These are phyloP conservation scores for Trichoderma koningiopsis DNA, from an alignment of 2,329 filamentous ascomycete species.

Conservation along the genomic window DNA sequence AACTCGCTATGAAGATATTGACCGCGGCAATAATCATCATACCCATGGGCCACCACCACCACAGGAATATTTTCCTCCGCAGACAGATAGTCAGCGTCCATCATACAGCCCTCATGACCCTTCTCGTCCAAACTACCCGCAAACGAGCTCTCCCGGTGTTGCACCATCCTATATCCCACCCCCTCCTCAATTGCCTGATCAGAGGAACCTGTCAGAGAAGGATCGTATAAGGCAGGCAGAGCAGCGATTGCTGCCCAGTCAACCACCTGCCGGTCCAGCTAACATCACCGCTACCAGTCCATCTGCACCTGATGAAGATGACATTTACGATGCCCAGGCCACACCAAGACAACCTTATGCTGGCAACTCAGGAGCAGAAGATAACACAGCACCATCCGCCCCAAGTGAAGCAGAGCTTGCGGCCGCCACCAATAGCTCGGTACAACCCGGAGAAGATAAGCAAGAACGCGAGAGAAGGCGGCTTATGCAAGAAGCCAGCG, in stretches of 20 bases:
- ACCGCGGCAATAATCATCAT: not conserved
- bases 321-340: constrained; percentile 54
- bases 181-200: constrained; percentile 56
- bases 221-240: constrained; percentile 77
- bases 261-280: constrained; percentile 48
- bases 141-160: constrained; percentile 26
- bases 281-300: constrained; percentile 34
- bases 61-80: constrained; percentile 34
- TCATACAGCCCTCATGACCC: constrained; percentile 27
- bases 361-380: constrained; percentile 25
- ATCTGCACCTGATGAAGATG: constrained; percentile 47
- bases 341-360: constrained; percentile 35
- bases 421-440: constrained; percentile 7
- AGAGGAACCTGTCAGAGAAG: constrained; percentile 75
- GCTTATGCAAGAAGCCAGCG: constrained; percentile 65
- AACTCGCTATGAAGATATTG: constrained; percentile 23
- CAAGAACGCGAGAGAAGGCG: constrained; percentile 71
- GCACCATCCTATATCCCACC: constrained; percentile 59
- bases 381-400: constrained; percentile 42
- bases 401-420: constrained; percentile 51
- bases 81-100: constrained; percentile 41
- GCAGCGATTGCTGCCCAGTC: constrained; percentile 76
- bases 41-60: constrained; percentile 12
- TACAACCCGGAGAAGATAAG: constrained; percentile 65
- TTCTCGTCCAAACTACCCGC: constrained; percentile 24